Percentiles rank a stretch among this genome's conserved stretches.
Evolutionary conservation across 75 land plant genomes (phyloP).

Genomic region (Adiantum capillusveneris): DNA sequence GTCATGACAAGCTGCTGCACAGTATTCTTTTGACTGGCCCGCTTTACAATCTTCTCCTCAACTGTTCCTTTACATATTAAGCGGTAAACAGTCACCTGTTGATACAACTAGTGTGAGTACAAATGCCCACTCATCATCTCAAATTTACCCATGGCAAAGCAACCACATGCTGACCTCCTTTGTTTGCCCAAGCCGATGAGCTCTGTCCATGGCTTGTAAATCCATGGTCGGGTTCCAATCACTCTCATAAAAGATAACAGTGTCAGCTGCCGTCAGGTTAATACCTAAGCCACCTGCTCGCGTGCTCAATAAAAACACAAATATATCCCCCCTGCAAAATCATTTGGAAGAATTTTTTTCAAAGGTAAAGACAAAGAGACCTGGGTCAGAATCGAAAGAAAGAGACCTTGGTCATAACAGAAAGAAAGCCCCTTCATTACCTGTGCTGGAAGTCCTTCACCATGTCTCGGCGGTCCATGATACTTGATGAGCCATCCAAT

Average conservation of each 20-base stretch:
- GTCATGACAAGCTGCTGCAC: constrained; percentile 99
- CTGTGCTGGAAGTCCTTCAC: constrained; percentile 90
- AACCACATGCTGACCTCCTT: constrained; percentile 65
- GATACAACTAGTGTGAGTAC: not conserved
- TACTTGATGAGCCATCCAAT: constrained; percentile 94
- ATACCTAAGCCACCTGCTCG: constrained; percentile 99
- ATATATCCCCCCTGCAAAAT: constrained; percentile 75
- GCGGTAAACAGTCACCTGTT: constrained; percentile 90
- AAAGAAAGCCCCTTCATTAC: constrained; percentile 28
- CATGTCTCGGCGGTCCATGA: constrained; percentile 96
- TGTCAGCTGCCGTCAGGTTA: constrained; percentile 97
- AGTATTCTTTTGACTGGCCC: constrained; percentile 96
- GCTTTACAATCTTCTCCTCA: constrained; percentile 92
- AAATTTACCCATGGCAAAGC: not conserved
- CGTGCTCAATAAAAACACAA: constrained; percentile 94
- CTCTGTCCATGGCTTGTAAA: constrained; percentile 98
- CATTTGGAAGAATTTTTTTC: too few relatives aligned
- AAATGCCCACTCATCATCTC: not conserved
- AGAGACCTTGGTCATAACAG: too few relatives aligned
- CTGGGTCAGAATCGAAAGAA: too few relatives aligned
- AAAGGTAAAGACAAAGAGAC: too few relatives aligned
- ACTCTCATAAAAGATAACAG: constrained; percentile 96
- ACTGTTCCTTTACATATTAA: constrained; percentile 94
- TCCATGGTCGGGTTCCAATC: constrained; percentile 99
- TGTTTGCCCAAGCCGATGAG: constrained; percentile 94